Conservation (phyloP, 2,329 filamentous ascomycete species). For the Ustulina deusta region DNA sequence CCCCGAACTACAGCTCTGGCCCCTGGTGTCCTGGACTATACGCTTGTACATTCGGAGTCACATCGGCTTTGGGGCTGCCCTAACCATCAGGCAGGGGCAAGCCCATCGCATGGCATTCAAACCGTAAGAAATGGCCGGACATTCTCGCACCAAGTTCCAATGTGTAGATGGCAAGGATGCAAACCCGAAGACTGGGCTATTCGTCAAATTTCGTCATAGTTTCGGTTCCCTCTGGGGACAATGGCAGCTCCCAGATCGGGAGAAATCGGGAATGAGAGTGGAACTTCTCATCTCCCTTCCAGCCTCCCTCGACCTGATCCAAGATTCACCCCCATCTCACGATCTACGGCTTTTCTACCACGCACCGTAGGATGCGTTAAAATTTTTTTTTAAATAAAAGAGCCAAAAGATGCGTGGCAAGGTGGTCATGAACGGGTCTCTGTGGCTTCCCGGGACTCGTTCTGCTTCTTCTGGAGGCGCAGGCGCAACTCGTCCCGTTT, state of each 20-base stretch:
- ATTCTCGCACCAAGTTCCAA: background rate
- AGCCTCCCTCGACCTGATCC: background rate
- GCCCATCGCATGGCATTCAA: background rate
- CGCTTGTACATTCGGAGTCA: background rate
- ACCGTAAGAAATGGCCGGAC: background rate
- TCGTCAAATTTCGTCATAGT: background rate
- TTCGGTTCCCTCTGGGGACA: too few species aligned
- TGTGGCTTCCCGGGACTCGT: background rate
- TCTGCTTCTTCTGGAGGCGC: conserved; percentile 55
- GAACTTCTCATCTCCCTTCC: background rate
- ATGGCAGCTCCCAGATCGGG: background rate
- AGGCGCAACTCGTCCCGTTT: conserved; percentile 58
- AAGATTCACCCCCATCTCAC: too few species aligned
- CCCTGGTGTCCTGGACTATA: background rate
- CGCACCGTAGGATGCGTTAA: background rate
- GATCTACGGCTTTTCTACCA: background rate
- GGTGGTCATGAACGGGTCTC: conserved; percentile 10
- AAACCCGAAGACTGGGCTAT: background rate
- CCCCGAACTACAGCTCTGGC: background rate
- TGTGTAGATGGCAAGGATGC: background rate
- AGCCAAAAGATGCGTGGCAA: background rate
- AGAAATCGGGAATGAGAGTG: background rate
- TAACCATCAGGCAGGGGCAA: background rate
- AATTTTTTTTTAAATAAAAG: background rate
- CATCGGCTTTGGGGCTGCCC: background rate